These are phyloP conservation scores for Trichophyton equinum DNA, from an alignment of 2,329 filamentous ascomycete genomes.

Conservation along the genomic window DNA sequence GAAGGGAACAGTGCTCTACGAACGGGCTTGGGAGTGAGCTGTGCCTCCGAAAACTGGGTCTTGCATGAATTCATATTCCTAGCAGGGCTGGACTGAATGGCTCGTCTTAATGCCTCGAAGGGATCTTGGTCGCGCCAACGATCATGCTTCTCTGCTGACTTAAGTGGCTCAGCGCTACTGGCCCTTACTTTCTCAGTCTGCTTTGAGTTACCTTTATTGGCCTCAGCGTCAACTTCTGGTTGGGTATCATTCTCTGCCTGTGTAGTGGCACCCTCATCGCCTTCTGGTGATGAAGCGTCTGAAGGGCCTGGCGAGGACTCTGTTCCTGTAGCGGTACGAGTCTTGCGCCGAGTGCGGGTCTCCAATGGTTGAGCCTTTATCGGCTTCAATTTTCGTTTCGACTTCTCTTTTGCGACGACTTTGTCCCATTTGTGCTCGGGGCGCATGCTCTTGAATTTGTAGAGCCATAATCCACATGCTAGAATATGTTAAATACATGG, in stretches of 20 bases:
- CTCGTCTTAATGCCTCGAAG: conserved; percentile 38
- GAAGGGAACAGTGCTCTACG: conserved; percentile 34
- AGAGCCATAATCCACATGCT: conserved; percentile 89
- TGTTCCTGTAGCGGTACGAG: conserved; percentile 19
- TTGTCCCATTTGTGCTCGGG: conserved; percentile 75
- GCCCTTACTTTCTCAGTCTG: conserved; percentile 33
- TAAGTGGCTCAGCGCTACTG: conserved; percentile 36
- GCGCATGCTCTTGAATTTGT: conserved; percentile 73
- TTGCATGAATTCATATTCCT: conserved; percentile 37
- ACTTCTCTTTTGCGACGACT: conserved; percentile 30
- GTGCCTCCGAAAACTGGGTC: conserved; percentile 34
- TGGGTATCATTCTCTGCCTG: conserved; percentile 16
- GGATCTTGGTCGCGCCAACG: conserved; percentile 29
- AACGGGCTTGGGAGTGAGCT: conserved; percentile 44
- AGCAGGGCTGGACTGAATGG: conserved; percentile 50
- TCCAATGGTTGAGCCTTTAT: conserved; percentile 25
- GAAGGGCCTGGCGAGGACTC: conserved; percentile 21
- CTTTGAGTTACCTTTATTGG: conserved; percentile 19
- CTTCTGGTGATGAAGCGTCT: conserved; percentile 15
- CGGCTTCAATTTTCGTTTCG: conserved; percentile 24
- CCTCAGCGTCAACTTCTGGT: conserved; percentile 12
- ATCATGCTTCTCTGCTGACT: conserved; percentile 23
- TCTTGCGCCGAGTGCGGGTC: conserved; percentile 10
- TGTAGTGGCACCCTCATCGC: conserved; percentile 12
- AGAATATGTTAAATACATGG: conserved; percentile 19